Conservation (phyloP, 2,329 filamentous ascomycete genomes). For the Neofusicoccum parvum region DNA sequence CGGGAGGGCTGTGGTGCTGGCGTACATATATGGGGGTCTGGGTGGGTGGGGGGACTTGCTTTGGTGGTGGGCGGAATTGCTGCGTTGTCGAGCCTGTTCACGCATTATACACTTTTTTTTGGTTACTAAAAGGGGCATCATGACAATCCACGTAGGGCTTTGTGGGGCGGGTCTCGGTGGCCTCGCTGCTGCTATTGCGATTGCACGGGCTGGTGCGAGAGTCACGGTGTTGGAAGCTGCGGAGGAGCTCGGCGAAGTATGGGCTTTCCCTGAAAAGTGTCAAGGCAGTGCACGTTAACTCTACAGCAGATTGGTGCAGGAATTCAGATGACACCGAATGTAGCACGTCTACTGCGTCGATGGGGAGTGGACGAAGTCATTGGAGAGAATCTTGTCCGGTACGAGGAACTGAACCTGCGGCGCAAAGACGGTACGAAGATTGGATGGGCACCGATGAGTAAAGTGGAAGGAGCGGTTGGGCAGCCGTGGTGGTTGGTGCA, state of each 20-base stretch:
- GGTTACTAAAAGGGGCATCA: not conserved
- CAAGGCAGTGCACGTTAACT: not conserved
- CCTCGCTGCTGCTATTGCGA: conserved; percentile 43
- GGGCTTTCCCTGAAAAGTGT: not conserved
- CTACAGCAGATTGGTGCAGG: conserved; percentile 33
- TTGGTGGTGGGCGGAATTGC: too few relatives aligned
- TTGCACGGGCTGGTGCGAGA: conserved; percentile 35
- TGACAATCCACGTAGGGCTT: not conserved
- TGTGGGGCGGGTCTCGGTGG: conserved; percentile 30
- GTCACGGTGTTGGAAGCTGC: conserved; percentile 46
- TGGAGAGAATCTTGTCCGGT: conserved; percentile 44
- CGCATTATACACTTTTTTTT: too few relatives aligned
- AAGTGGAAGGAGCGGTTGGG: conserved; percentile 35
- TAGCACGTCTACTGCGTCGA: conserved; percentile 41
- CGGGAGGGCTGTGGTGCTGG: too few relatives aligned
- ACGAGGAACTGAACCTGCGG: conserved; percentile 45
- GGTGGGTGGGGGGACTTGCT: too few relatives aligned
- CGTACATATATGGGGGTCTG: too few relatives aligned
- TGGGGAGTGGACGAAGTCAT: conserved; percentile 46
- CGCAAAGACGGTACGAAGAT: conserved; percentile 43
- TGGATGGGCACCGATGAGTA: conserved; percentile 40
- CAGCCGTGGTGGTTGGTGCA: conserved; percentile 53
- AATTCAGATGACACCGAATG: conserved; percentile 47
- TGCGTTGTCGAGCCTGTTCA: too few relatives aligned
- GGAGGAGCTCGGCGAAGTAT: conserved; percentile 45